phyloP scores from a whole-genome alignment of 2,329 filamentous ascomycete genomes.

The Chaetomium sp. region DNA sequence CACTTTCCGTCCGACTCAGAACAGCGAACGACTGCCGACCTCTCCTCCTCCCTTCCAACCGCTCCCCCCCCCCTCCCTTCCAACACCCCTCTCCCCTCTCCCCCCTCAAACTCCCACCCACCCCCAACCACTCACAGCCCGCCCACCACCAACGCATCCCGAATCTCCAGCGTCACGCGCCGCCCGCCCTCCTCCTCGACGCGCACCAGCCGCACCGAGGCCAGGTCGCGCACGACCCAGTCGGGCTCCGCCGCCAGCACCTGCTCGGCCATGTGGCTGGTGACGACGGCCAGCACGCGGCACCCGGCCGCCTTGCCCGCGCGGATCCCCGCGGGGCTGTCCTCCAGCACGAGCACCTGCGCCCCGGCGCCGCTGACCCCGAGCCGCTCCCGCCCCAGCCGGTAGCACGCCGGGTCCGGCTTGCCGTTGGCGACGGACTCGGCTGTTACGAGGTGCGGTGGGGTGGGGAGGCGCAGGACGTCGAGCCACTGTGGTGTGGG shows the following conservation, averaged over 20 bases:
- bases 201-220: slow-evolving; percentile 67
- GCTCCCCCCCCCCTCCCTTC: too few relatives aligned
- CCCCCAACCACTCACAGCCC: background rate
- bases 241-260: slow-evolving; percentile 77
- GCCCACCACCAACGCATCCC: slow-evolving; percentile 30
- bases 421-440: slow-evolving; percentile 77
- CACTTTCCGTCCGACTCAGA: background rate
- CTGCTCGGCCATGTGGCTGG: slow-evolving; percentile 76
- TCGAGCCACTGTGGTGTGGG: slow-evolving; percentile 59
- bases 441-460: slow-evolving; percentile 69
- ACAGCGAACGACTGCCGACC: background rate
- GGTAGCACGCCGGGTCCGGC: slow-evolving; percentile 75
- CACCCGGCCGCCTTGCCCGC: slow-evolving; percentile 86
- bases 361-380: slow-evolving; percentile 51
- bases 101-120: background rate
- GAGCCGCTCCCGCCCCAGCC: slow-evolving; percentile 65
- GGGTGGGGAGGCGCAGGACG: slow-evolving; percentile 65
- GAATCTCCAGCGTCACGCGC: slow-evolving; percentile 67
- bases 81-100: background rate
- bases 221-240: slow-evolving; percentile 81
- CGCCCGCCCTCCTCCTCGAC: slow-evolving; percentile 46
- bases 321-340: slow-evolving; percentile 81
- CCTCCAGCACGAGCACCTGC: slow-evolving; percentile 77
- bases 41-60: background rate
- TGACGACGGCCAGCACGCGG: slow-evolving; percentile 80